Percentiles rank a stretch among this genome's conserved stretches.
phyloP scores from a whole-genome alignment of 495 filamentous ascomycete species.

The Penicillium canariense region DNA sequence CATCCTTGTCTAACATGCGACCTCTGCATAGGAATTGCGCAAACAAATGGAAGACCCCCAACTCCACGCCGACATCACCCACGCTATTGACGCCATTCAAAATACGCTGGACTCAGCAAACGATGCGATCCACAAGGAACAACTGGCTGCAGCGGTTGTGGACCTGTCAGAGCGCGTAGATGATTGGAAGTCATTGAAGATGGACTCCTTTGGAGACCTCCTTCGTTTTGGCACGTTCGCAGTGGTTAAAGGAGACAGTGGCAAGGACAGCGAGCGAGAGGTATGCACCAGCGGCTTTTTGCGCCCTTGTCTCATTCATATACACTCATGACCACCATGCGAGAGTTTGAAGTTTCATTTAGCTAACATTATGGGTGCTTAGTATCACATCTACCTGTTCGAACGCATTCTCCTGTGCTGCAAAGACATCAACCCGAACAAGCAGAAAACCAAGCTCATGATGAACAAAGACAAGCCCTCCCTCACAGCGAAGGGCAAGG shows the following conservation, averaged over 20 bases:
- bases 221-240: slow-evolving; percentile 90
- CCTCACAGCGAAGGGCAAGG: slow-evolving; percentile 68
- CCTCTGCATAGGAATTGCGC: slow-evolving; percentile 66
- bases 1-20: not conserved
- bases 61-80: slow-evolving; percentile 63
- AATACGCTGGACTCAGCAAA: slow-evolving; percentile 79
- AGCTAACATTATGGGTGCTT: slow-evolving; percentile 31
- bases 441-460: slow-evolving; percentile 71
- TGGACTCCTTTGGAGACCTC: slow-evolving; percentile 86
- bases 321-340: not conserved
- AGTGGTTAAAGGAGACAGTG: slow-evolving; percentile 79
- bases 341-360: not conserved
- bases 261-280: slow-evolving; percentile 80
- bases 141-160: slow-evolving; percentile 72
- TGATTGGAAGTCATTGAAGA: slow-evolving; percentile 92
- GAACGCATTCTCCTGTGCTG: slow-evolving; percentile 94
- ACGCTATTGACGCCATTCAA: slow-evolving; percentile 73
- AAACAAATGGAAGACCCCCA: slow-evolving; percentile 75
- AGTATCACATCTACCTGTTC: slow-evolving; percentile 98
- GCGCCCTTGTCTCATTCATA: not conserved
- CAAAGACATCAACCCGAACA: slow-evolving; percentile 88
- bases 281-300: slow-evolving; percentile 48
- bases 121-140: slow-evolving; percentile 82
- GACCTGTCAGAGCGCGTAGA: slow-evolving; percentile 85
- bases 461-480: slow-evolving; percentile 64